Evolutionary conservation across 2,329 filamentous ascomycete species (phyloP).

Genomic region (Coniochaeta sp.): DNA sequence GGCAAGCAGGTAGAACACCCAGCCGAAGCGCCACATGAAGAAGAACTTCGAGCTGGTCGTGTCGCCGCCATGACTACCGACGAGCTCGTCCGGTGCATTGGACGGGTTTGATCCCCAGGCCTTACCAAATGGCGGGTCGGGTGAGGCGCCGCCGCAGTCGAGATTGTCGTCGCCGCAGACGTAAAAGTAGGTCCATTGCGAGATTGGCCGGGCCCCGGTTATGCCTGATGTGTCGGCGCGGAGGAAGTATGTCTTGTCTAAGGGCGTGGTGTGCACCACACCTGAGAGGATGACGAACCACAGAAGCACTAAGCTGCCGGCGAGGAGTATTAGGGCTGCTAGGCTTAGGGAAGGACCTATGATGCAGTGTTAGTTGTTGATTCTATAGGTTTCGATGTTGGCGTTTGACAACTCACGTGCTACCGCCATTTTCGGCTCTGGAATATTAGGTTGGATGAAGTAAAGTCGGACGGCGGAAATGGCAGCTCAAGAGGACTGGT

Average conservation of each 20-base stretch:
- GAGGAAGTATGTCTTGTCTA: conserved; percentile 80
- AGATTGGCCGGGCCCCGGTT: conserved; percentile 54
- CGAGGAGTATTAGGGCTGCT: conserved; percentile 39
- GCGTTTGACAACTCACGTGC: not conserved
- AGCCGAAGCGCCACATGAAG: conserved; percentile 86
- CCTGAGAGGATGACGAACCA: conserved; percentile 54
- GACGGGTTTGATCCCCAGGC: conserved; percentile 49
- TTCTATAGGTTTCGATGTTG: not conserved
- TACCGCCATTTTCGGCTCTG: not conserved
- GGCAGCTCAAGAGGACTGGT: not conserved
- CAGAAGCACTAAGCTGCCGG: conserved; percentile 43
- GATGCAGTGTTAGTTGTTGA: not conserved
- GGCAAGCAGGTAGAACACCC: conserved; percentile 81
- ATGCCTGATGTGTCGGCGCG: conserved; percentile 69
- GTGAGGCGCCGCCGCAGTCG: conserved; percentile 55
- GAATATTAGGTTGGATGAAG: not conserved
- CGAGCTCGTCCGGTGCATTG: conserved; percentile 35
- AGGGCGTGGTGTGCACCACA: conserved; percentile 38
- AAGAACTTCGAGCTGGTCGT: conserved; percentile 59
- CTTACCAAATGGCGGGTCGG: conserved; percentile 64
- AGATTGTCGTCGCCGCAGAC: conserved; percentile 60
- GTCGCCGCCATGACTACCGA: conserved; percentile 42
- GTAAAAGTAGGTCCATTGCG: conserved; percentile 90
- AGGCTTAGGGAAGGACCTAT: conserved; percentile 33
- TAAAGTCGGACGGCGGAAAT: not conserved